Evolutionary conservation across 179 eudicot species (phyloP).

Genomic region (Silene coronaria): DNA sequence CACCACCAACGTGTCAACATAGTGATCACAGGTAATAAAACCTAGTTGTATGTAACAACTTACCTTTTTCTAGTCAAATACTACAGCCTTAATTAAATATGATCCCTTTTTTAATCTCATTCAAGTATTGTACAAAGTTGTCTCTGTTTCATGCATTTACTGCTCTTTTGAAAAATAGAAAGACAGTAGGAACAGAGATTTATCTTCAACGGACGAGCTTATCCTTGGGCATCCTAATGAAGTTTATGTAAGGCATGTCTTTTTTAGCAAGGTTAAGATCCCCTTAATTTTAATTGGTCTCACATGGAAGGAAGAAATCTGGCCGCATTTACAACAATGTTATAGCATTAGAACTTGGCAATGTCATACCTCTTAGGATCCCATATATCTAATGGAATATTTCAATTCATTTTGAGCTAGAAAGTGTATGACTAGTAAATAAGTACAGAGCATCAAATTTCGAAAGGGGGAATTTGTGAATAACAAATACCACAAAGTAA

Average conservation of each 20-base stretch:
- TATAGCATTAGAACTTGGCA: background rate
- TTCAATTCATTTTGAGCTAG: too few relatives aligned
- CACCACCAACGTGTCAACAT: too few relatives aligned
- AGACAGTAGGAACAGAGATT: conserved; percentile 28
- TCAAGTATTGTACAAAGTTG: conserved; percentile 19
- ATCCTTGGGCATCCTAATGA: background rate
- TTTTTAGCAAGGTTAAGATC: conserved; percentile 3
- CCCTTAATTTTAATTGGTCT: background rate
- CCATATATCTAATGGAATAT: too few relatives aligned
- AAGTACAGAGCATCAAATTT: too few relatives aligned
- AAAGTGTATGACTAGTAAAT: too few relatives aligned
- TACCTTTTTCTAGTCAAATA: too few relatives aligned
- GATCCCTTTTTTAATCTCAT: conserved; percentile 14
- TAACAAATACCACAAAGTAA: too few relatives aligned
- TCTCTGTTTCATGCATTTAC: background rate
- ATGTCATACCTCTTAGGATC: too few relatives aligned
- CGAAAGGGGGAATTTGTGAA: too few relatives aligned
- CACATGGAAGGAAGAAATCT: background rate
- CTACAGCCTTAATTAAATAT: too few relatives aligned
- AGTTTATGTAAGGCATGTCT: conserved; percentile 6
- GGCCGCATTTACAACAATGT: background rate
- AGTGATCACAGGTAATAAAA: too few relatives aligned
- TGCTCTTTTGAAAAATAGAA: conserved; percentile 17
- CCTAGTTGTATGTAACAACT: too few relatives aligned
- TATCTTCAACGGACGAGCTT: conserved; percentile 1